Base-by-base conservation (phyloP, 495 filamentous ascomycete genomes). In the Xylaria curta region DNA sequence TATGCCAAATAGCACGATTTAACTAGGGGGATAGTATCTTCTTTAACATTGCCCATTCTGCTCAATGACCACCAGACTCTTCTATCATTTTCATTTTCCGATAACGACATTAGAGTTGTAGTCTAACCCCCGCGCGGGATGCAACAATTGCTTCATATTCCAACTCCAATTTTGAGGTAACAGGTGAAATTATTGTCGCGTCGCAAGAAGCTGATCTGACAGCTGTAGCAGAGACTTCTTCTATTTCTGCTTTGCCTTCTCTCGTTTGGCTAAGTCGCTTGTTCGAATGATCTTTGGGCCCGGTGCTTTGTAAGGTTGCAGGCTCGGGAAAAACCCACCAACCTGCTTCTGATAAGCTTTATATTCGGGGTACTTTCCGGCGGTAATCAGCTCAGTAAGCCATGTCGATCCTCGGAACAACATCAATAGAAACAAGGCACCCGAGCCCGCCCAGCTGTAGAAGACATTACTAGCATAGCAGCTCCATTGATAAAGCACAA, bases 391-490 rank as follows among this genome's bases (percentile, higher is more conserved):
- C 83, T 98, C 97, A 1, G 97, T 98, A 64, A 99, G 86, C 83
- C 87, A 89, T 1, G 93, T 95, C 72, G 93, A 97, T 2, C 87
- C 93, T 81, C 97, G 94, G 82, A 99, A 99, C 44, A 99, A 85
- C 64, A 90, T 75, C 38, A 97, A 76, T 73, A 95, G 92, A 31
- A 85, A 83, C 5, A 93, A 15, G 0, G 90, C 85, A 15, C 95
- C 96, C n/a, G 89, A 72, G 21, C 86, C 88, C 3, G 91, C 88
- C 95, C 95, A 99, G 80, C 91, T 94, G 79, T 88, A 89, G 60
- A 89, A 86, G 9, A 83, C 87, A 47, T 90, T 87, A 21, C 91
- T 92, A 68, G 88, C 85, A 78, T 85, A 93, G 81, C 91, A 94
- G 72, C 86, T 87, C 96, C 96, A 99, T 70, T 91, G 85, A 79